Evolutionary conservation across 2,329 filamentous ascomycete species (phyloP).

Genomic region (Alternaria burnsii): DNA sequence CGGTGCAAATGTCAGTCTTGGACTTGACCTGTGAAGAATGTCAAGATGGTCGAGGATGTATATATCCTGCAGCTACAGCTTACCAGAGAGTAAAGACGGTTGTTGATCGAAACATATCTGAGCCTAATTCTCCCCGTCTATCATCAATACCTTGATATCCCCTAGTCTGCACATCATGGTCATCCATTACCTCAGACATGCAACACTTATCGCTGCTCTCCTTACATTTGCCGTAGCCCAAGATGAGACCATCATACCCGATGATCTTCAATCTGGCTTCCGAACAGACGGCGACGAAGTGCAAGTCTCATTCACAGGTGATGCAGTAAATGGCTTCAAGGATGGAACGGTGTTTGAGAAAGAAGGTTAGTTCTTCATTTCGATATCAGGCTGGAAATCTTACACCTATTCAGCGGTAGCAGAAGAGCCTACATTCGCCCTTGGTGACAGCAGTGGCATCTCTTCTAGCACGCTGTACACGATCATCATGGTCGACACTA

Average conservation of each 20-base stretch:
- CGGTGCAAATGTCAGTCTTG: constrained; percentile 14
- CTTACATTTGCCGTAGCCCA: constrained; percentile 20
- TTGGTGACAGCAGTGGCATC: constrained; percentile 47
- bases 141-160: neutral
- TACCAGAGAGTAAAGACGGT: neutral
- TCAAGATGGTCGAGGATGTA: constrained; percentile 14
- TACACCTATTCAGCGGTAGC: constrained; percentile 31
- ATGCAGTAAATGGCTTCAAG: constrained; percentile 39
- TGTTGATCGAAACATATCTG: neutral
- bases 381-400: constrained; percentile 1
- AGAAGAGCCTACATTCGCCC: constrained; percentile 42
- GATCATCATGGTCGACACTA: constrained; percentile 46
- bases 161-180: constrained; percentile 21
- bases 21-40: constrained; percentile 20
- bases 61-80: constrained; percentile 26
- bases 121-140: neutral
- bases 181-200: constrained; percentile 13
- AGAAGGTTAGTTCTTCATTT: constrained; percentile 27
- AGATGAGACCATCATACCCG: constrained; percentile 22
- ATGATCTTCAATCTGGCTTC: constrained; percentile 34
- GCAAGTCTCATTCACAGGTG: constrained; percentile 41
- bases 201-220: constrained; percentile 2
- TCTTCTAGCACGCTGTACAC: constrained; percentile 36
- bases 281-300: constrained; percentile 24
- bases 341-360: constrained; percentile 39